Percentiles rank a stretch among this genome's conserved stretches.
Evolutionary conservation across 345 rosid species (phyloP).

Genomic region (Gossypium turneri): DNA sequence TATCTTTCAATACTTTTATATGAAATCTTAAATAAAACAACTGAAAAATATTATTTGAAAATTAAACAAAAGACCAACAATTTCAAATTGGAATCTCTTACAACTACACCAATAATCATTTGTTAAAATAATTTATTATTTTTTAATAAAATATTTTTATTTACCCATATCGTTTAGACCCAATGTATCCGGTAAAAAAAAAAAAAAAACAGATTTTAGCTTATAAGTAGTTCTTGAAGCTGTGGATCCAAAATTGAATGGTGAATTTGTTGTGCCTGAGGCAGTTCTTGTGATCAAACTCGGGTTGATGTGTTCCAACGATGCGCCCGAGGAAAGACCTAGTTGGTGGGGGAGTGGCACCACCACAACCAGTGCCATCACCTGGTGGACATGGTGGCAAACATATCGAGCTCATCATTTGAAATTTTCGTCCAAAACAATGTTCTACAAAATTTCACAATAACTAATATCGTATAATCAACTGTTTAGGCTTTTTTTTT

Average conservation of each 20-base stretch:
- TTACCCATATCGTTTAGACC: neutral
- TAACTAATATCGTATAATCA: no score
- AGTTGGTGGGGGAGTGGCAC: conserved; percentile 46
- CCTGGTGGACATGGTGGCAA: conserved; percentile 4
- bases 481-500: no score
- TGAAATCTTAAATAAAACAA: no score
- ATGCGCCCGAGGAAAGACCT: conserved; percentile 54
- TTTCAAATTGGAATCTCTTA: no score
- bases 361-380: no score
- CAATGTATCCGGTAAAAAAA: no score
- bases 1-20: no score
- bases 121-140: no score
- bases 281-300: conserved; percentile 56
- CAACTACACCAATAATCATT: no score
- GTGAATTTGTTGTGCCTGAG: conserved; percentile 55
- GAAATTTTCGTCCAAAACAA: neutral
- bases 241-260: conserved; percentile 55
- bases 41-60: no score
- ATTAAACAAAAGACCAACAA: fast-evolving
- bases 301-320: conserved; percentile 72
- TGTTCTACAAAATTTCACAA: neutral
- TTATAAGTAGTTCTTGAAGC: conserved; percentile 39
- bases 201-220: no score
- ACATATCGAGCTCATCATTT: conserved; percentile 4
- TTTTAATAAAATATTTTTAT: no score